phyloP scores from a whole-genome alignment of 495 filamentous ascomycete species.

The Neurospora sp. region DNA sequence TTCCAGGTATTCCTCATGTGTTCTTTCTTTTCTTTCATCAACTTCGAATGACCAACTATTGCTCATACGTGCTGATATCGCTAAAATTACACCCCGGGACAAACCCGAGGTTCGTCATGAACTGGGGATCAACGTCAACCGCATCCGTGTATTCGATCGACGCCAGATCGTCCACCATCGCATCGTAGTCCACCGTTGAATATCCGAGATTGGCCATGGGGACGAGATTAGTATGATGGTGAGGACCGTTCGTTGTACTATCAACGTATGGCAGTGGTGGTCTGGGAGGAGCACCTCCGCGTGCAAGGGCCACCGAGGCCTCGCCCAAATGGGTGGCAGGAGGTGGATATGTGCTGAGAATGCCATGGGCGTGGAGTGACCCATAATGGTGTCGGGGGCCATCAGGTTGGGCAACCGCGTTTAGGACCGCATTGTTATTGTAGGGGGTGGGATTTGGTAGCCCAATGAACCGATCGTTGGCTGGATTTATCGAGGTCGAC shows the following conservation, averaged over 20 bases:
- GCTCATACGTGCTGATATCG: slow-evolving; percentile 15
- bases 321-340: background rate
- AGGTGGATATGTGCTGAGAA: background rate
- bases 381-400: background rate
- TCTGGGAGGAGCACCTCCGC: background rate
- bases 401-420: background rate
- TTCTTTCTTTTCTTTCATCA: background rate
- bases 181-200: slow-evolving; percentile 38
- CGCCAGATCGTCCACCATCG: slow-evolving; percentile 54
- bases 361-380: background rate
- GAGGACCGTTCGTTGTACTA: background rate
- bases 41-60: background rate
- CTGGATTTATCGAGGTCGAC: background rate
- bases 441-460: background rate
- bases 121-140: slow-evolving; percentile 28
- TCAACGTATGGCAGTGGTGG: background rate
- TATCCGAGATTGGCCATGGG: background rate
- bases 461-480: background rate
- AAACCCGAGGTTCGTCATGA: slow-evolving; percentile 52
- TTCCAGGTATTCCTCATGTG: background rate
- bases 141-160: slow-evolving; percentile 51
- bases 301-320: background rate
- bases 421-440: background rate
- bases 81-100: slow-evolving; percentile 26
- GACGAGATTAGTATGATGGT: background rate